These are phyloP conservation scores for Fusarium mangiferae DNA, from an alignment of 2,329 filamentous ascomycete species.

Conservation along the genomic window DNA sequence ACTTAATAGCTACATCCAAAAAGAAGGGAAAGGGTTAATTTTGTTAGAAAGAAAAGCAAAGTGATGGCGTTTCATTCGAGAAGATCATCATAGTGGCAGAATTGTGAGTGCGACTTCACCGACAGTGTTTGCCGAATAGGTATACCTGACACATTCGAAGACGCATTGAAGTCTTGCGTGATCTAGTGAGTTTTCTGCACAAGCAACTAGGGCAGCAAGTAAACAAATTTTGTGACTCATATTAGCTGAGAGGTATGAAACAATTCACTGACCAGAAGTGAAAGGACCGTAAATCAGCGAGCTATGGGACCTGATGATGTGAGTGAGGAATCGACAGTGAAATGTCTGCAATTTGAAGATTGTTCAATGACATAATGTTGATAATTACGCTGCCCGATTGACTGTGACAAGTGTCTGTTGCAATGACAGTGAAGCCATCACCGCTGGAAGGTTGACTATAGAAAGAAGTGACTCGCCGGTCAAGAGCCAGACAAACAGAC, in stretches of 20 bases:
- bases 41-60: rapidly evolving
- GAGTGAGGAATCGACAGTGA: no score
- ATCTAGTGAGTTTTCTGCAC: rapidly evolving
- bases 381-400: rapidly evolving
- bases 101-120: neutral
- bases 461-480: neutral
- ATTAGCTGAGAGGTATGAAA: neutral
- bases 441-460: neutral
- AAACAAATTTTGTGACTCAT: rapidly evolving
- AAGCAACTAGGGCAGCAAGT: neutral
- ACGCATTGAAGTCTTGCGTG: rapidly evolving
- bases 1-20: rapidly evolving
- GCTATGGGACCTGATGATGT: no score
- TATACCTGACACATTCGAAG: rapidly evolving
- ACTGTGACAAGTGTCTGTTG: neutral
- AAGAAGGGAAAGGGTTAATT: rapidly evolving
- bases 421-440: neutral
- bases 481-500: neutral
- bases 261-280: neutral
- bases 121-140: rapidly evolving
- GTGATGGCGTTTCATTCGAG: rapidly evolving
- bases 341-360: neutral
- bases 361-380: rapidly evolving
- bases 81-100: neutral
- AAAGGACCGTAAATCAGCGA: no score